Percentiles rank a stretch among this genome's conserved stretches.
phyloP scores from a whole-genome alignment of 441 rosid species.

The Corymbia calophylla region DNA sequence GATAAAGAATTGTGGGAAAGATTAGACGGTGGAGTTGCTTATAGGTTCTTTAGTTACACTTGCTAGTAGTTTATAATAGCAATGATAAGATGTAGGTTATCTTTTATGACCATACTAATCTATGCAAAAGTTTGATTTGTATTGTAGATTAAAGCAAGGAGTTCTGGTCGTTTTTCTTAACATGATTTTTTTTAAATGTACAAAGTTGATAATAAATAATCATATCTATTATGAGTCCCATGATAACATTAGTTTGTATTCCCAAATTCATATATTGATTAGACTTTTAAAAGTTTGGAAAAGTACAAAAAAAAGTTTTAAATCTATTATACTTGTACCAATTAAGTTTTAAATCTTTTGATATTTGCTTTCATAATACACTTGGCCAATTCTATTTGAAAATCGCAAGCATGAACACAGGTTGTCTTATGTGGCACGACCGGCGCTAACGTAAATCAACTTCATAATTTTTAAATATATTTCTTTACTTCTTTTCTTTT shows the following conservation, averaged over 20 bases:
- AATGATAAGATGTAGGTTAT: background rate
- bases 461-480: no score
- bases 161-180: background rate
- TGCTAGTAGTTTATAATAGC: background rate
- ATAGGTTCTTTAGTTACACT: background rate
- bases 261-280: background rate
- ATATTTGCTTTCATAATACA: no score
- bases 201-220: background rate
- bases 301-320: no score
- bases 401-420: fast-evolving
- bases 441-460: no score
- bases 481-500: no score
- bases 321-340: no score
- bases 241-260: background rate
- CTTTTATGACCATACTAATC: background rate
- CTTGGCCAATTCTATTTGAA: fast-evolving
- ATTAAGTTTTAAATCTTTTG: no score
- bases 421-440: fast-evolving
- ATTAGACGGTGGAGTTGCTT: background rate
- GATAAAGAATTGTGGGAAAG: background rate
- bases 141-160: background rate
- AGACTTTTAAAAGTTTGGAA: background rate
- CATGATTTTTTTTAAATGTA: background rate
- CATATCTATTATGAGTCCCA: background rate
- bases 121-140: background rate